A percentile compares a stretch with the other conserved stretches of the same genome.
Evolutionary conservation across 108 stramenopile species (phyloP).

Genomic region (Discostella stelligeroides): DNA sequence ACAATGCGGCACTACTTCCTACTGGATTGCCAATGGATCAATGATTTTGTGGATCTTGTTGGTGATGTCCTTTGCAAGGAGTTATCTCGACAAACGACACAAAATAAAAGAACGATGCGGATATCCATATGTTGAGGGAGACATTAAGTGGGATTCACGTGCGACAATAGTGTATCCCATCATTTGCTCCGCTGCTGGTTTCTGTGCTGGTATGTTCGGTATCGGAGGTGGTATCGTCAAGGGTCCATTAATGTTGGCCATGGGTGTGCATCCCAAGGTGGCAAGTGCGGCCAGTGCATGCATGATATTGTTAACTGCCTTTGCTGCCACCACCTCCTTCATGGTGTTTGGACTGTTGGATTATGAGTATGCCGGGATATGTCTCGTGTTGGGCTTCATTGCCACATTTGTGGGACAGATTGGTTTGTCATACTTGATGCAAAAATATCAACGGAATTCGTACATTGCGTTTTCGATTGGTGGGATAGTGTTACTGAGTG

Average conservation of each 20-base stretch:
- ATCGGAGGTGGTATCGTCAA: conserved; percentile 95
- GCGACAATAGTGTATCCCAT: conserved; percentile 88
- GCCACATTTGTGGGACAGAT: conserved; percentile 86
- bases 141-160: conserved; percentile 93
- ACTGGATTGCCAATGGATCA: conserved; percentile 89
- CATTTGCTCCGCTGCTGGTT: conserved; percentile 89
- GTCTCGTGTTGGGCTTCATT: conserved; percentile 83
- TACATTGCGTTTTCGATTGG: conserved; percentile 95
- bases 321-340: conserved; percentile 89
- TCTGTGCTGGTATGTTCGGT: conserved; percentile 96
- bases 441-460: conserved; percentile 89
- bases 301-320: conserved; percentile 95
- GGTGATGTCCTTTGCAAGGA: conserved; percentile 78
- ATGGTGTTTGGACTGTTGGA: conserved; percentile 94
- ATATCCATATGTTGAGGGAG: conserved; percentile 93
- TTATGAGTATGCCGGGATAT: conserved; percentile 83
- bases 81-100: conserved; percentile 82
- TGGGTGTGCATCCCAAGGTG: conserved; percentile 95
- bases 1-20: conserved; percentile 85
- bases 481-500: conserved; percentile 85
- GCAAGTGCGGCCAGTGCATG: conserved; percentile 86
- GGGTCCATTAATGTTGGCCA: conserved; percentile 94
- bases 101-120: conserved; percentile 79
- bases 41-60: conserved; percentile 87
- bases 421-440: conserved; percentile 83